phyloP scores from a whole-genome alignment of 352 stramenopile genomes.

The Pythium apleroticum region DNA sequence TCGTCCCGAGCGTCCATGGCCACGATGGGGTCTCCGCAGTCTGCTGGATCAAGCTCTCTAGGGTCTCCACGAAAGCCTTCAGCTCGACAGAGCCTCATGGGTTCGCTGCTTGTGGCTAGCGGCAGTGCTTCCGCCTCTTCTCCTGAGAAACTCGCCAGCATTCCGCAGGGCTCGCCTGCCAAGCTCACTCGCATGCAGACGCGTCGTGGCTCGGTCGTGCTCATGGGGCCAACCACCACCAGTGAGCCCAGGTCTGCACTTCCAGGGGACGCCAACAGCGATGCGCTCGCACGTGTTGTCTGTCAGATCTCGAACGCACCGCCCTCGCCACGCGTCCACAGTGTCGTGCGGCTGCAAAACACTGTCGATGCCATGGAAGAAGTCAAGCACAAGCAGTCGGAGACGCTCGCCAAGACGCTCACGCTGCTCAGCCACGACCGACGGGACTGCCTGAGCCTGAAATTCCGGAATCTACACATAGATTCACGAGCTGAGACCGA shows the following conservation, averaged over 20 bases:
- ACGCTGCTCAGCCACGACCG: slow-evolving; percentile 50
- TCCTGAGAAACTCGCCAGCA: neutral
- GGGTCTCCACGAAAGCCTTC: neutral
- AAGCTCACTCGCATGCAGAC: slow-evolving; percentile 9
- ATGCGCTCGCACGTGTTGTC: slow-evolving; percentile 18
- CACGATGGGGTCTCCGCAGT: neutral
- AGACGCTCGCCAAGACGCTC: slow-evolving; percentile 40
- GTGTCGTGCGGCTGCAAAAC: slow-evolving; percentile 54
- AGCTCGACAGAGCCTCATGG: neutral
- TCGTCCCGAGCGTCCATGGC: slow-evolving; percentile 18
- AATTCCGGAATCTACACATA: slow-evolving; percentile 49
- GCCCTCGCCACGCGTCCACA: slow-evolving; percentile 29
- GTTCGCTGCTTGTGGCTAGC: neutral
- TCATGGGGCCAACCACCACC: neutral
- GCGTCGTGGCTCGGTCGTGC: slow-evolving; percentile 15
- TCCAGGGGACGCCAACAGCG: slow-evolving; percentile 6
- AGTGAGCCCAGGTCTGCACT: neutral
- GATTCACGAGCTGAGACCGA: slow-evolving; percentile 39
- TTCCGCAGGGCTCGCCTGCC: neutral
- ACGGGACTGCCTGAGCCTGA: slow-evolving; percentile 47
- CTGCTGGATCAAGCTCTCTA: neutral
- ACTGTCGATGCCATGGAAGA: slow-evolving; percentile 46
- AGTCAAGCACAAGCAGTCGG: slow-evolving; percentile 39
- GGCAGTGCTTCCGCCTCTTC: neutral
- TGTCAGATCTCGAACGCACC: neutral